phyloP scores from a whole-genome alignment of 495 filamentous ascomycete species.

The Annulohypoxylon bovei region DNA sequence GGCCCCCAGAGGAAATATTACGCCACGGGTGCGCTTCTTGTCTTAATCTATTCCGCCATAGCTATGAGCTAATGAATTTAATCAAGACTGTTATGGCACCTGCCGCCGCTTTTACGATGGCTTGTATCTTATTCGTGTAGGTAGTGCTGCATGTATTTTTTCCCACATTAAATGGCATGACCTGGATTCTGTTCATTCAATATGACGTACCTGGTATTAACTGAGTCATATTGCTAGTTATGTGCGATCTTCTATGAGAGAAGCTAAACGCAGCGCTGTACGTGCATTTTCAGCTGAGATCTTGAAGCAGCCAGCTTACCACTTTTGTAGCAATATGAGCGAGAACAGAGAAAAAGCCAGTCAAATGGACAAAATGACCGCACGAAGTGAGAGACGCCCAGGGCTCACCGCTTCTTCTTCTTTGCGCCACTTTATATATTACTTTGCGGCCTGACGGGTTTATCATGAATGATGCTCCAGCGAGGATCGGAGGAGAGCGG shows the following conservation, averaged over 20 bases:
- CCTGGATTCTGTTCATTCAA: neutral
- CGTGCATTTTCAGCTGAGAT: slow-evolving; percentile 13
- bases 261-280: slow-evolving; percentile 56
- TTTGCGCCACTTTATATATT: slow-evolving; percentile 13
- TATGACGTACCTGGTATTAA: slow-evolving; percentile 13
- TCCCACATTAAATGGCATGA: neutral
- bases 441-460: neutral
- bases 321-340: slow-evolving; percentile 31
- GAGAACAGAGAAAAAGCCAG: slow-evolving; percentile 30
- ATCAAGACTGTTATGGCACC: slow-evolving; percentile 57
- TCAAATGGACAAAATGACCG: neutral
- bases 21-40: slow-evolving; percentile 26
- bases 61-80: slow-evolving; percentile 15
- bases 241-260: slow-evolving; percentile 53
- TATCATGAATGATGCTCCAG: neutral
- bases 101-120: slow-evolving; percentile 61
- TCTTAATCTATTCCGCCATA: neutral
- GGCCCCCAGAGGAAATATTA: slow-evolving; percentile 34
- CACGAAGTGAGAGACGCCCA: neutral
- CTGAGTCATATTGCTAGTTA: slow-evolving; percentile 43
- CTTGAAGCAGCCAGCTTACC: slow-evolving; percentile 5
- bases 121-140: slow-evolving; percentile 54
- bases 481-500: neutral
- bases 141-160: neutral
- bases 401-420: slow-evolving; percentile 23